Conservation (phyloP, 345 rosid species). For the Rhodamnia argentea region DNA sequence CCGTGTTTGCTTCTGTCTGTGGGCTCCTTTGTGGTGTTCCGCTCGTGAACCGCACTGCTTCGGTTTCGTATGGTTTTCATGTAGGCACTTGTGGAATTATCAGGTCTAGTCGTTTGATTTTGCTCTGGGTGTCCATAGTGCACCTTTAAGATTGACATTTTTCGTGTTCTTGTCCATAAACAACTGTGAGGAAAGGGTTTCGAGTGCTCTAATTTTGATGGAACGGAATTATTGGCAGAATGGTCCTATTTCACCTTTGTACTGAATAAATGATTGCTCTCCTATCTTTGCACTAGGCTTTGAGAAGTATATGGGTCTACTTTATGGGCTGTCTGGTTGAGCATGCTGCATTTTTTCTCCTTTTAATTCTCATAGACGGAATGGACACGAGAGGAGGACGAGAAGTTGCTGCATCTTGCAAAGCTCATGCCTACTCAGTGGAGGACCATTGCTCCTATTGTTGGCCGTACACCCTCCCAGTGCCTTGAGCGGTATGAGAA, state of each 20-base stretch:
- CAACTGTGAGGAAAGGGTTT: background rate
- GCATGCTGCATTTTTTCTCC: background rate
- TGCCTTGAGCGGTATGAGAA: slow-evolving; percentile 98
- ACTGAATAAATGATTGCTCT: background rate
- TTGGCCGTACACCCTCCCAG: slow-evolving; percentile 98
- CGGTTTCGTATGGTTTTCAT: background rate
- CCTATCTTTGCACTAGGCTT: background rate
- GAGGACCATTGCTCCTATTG: slow-evolving; percentile 99
- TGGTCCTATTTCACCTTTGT: background rate
- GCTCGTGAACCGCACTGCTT: too few relatives aligned
- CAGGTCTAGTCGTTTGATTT: background rate
- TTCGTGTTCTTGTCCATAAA: background rate
- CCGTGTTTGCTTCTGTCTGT: background rate
- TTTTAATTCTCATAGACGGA: slow-evolving; percentile 50
- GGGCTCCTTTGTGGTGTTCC: too few relatives aligned
- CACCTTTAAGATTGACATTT: background rate
- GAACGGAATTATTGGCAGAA: background rate
- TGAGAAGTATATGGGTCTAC: background rate
- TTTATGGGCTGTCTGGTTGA: background rate
- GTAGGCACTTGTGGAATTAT: background rate
- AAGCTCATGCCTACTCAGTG: slow-evolving; percentile 98
- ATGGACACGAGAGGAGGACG: slow-evolving; percentile 99
- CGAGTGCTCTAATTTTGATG: background rate
- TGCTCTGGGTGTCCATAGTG: background rate
- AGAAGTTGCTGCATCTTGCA: slow-evolving; percentile 97